A percentile compares a stretch with the other conserved stretches of the same genome.
These are phyloP conservation scores for Ophiostoma pallidulum DNA, from an alignment of 2,329 filamentous ascomycete genomes.

Conservation along the genomic window DNA sequence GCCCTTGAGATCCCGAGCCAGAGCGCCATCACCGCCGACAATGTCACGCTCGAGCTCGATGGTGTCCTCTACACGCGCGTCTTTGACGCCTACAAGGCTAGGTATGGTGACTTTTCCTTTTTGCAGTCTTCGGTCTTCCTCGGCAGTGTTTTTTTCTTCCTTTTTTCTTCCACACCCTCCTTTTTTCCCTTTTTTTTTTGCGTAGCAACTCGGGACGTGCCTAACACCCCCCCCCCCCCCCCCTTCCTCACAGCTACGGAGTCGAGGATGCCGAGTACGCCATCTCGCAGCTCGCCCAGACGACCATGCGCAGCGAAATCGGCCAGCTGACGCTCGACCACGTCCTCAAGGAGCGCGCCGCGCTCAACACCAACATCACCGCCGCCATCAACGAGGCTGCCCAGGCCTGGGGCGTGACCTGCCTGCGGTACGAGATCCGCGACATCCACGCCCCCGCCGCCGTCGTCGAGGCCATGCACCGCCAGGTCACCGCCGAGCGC, in stretches of 20 bases:
- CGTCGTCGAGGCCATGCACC: conserved; percentile 96
- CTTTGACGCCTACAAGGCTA: conserved; percentile 96
- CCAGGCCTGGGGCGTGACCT: conserved; percentile 92
- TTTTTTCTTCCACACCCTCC: not conserved
- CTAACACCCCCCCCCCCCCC: not conserved
- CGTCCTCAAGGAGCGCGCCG: conserved; percentile 92
- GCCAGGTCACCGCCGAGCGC: conserved; percentile 93
- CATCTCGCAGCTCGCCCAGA: conserved; percentile 95
- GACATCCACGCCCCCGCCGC: conserved; percentile 93
- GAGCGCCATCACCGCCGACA: conserved; percentile 96
- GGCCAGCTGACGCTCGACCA: conserved; percentile 94
- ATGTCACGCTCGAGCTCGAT: conserved; percentile 92
- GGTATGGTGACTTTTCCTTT: conserved; percentile 52
- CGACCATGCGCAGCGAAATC: conserved; percentile 97
- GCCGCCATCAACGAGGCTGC: conserved; percentile 96
- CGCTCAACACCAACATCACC: conserved; percentile 97
- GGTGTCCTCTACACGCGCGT: conserved; percentile 92
- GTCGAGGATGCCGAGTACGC: conserved; percentile 98
- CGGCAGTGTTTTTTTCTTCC: too few relatives aligned
- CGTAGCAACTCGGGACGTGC: not conserved
- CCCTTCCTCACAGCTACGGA: conserved; percentile 65
- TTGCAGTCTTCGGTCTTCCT: too few relatives aligned
- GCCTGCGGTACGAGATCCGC: conserved; percentile 92
- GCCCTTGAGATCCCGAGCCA: conserved; percentile 97
- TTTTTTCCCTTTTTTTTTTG: not conserved